Evolutionary conservation across 192 early-diverging fungal genomes (phyloP), one percentile per base, ranked within the genome.

Genomic region (Dissophora globulifera): DNA sequence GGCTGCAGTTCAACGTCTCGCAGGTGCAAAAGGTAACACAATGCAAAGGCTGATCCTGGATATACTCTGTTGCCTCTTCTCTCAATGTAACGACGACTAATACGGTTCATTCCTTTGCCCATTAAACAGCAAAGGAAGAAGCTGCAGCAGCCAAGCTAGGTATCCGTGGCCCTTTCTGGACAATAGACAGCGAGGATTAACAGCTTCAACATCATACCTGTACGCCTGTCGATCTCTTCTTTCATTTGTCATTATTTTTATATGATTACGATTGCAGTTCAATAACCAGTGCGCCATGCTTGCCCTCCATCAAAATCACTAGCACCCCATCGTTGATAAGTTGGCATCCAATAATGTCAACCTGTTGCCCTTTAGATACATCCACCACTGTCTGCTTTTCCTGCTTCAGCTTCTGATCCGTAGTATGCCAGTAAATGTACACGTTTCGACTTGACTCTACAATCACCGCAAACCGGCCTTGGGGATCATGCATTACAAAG

Each of bases 401-500:
- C 31, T 69, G 32, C 26, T 56, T 62, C 23, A 63, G 64, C 26
- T 69, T 61, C 13, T 29, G 58, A n/a, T 70, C 72, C 5, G 38
- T 50, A 23, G 70, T 69, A 40, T 69, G 79, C 47, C 65, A 79
- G 43, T 87, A 87, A 11, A 87, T 67, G 49, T 82, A 87, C 10
- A 80, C 78, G 51, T 83, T 85, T 3, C 84, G 71, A 50, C 78
- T 84, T 32, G 82, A 76, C 51, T 87, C 86, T 6, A 85, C 54
- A 64, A 87, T 80, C 5, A 72, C 69, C 15, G 78, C 59, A 56
- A 87, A 87, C 1, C 58, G 46, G 13, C 75, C 52, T 7, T 31
- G 30, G 2, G 84, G 83, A 81, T 91, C 90, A 53, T 88, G 78
- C 54, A 81, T 81, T 40, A 87, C 79, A 60, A 88, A 86, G 20